Base-by-base conservation (phyloP, 2,329 filamentous ascomycete genomes). In the Nothophaeocryptopus gaeumannii region DNA sequence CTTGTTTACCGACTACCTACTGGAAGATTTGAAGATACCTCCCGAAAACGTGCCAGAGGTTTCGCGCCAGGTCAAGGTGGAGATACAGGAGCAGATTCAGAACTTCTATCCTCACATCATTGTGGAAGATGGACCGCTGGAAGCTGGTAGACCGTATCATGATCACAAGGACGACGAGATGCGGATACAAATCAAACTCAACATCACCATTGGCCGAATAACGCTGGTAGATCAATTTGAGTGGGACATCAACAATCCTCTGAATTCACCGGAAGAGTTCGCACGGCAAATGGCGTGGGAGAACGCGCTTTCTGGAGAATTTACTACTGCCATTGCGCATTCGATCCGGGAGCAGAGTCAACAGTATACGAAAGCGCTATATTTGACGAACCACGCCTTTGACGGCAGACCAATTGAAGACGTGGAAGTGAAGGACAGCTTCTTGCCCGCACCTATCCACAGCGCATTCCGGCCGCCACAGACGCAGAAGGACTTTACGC, bases 161-260 rank as follows among this genome's bases (percentile, higher is more conserved):
- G 91, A 93, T 5, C 96, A 96, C 75, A 97, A 97, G 72, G 96
- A 99, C 66, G 93, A 99, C 67, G 93, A 99, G 74, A 96, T 99
- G 92, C 86, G 93, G 43, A 88, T 99, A 60, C 75, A 95, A 37
- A 83, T 99, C 71, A 97, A 96, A 71, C 78, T 99, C 43, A 96
- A 97, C 71, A 96, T 99, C 64, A 97, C 93, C 5, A 96, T 99
- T 65, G 93, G 92, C 35, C 86, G 89, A 56, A 89, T 95, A 65
- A 97, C 91, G 0, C 77, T 99, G 20, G 86, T 96, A 32, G 93
- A 99, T 64, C 93, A 97, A 67, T 97, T 99, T 55, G 93, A 99
- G 71, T 99, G 93, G 93, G 93, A 99, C 62, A 90, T 97, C 67
- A 97, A 97, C 71, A 95, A 96, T 67, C 87, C 91, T 0, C 75